phyloP scores from a whole-genome alignment of 1,139 yeast species.

The Suhomyces bokatorum region DNA sequence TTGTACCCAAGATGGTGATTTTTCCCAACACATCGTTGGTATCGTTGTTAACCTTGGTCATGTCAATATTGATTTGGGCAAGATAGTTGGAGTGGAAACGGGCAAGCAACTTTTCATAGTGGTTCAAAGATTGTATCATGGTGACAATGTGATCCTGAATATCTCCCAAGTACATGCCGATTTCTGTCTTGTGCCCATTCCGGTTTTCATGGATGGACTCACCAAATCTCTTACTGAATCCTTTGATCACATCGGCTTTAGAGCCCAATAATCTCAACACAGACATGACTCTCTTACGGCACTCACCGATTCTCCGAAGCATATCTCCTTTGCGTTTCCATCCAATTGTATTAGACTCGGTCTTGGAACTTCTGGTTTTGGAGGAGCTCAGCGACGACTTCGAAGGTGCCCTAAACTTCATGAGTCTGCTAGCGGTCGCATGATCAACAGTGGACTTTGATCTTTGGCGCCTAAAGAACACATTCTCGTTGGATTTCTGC shows the following conservation, averaged over 20 bases:
- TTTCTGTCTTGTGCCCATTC: conserved; percentile 28
- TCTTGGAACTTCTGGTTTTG: conserved; percentile 24
- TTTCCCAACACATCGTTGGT: conserved; percentile 95
- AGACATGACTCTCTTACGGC: conserved; percentile 93
- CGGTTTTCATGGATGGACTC: conserved; percentile 62
- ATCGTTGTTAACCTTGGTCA: conserved; percentile 96
- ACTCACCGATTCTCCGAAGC: conserved; percentile 92
- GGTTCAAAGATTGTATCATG: conserved; percentile 92
- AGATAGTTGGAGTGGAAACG: conserved; percentile 92
- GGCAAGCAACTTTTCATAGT: conserved; percentile 89
- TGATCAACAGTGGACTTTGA: conserved; percentile 44
- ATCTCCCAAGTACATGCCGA: conserved; percentile 81
- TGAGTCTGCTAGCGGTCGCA: conserved; percentile 18
- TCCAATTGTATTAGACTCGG: conserved; percentile 59
- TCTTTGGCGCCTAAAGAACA: conserved; percentile 40
- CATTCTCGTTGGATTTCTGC: conserved; percentile 17
- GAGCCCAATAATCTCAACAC: conserved; percentile 79
- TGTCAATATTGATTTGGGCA: conserved; percentile 95
- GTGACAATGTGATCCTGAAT: conserved; percentile 94
- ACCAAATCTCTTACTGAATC: conserved; percentile 86
- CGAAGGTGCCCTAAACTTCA: conserved; percentile 5
- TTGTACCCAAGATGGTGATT: conserved; percentile 90
- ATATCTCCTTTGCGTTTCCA: conserved; percentile 94
- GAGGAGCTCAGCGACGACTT: conserved; percentile 15
- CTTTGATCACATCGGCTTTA: conserved; percentile 95